phyloP scores from a whole-genome alignment of 768 basidiomycete genomes.

The Pulveroboletus sp. region DNA sequence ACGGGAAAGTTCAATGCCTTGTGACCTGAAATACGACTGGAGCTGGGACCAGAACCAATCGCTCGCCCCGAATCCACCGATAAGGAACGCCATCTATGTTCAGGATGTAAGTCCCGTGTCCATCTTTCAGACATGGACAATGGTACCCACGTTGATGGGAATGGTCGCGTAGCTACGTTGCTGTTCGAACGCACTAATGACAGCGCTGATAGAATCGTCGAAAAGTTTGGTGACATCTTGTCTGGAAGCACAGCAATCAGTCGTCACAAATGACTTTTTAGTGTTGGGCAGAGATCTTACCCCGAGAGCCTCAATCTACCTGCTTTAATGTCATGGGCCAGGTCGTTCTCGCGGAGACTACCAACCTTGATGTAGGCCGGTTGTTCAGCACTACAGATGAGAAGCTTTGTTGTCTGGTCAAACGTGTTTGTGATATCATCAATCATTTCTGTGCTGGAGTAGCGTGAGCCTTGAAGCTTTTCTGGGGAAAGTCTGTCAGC shows the following conservation, averaged over 20 bases:
- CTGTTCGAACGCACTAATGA: slow-evolving; percentile 29
- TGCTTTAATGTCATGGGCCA: slow-evolving; percentile 23
- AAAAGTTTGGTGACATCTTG: slow-evolving; percentile 37
- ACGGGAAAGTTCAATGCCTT: slow-evolving; percentile 38
- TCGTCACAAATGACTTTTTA: not conserved
- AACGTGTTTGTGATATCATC: slow-evolving; percentile 30
- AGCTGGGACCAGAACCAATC: slow-evolving; percentile 42
- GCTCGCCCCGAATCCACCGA: slow-evolving; percentile 48
- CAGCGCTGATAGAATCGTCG: slow-evolving; percentile 34
- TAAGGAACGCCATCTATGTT: slow-evolving; percentile 34
- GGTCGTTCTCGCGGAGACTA: slow-evolving; percentile 31
- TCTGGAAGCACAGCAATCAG: slow-evolving; percentile 14
- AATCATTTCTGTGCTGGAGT: slow-evolving; percentile 28
- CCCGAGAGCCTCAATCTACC: slow-evolving; percentile 36
- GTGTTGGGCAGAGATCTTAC: slow-evolving; percentile 13
- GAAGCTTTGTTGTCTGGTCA: slow-evolving; percentile 34
- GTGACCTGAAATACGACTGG: slow-evolving; percentile 29
- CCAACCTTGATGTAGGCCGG: slow-evolving; percentile 38
- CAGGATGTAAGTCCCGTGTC: not conserved
- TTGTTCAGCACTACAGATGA: slow-evolving; percentile 31
- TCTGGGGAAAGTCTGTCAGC: slow-evolving; percentile 10
- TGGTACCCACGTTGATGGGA: slow-evolving; percentile 26
- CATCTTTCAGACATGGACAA: not conserved
- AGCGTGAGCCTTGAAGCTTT: slow-evolving; percentile 25
- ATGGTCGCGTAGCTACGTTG: slow-evolving; percentile 20